phyloP scores from a whole-genome alignment of 2,329 filamentous ascomycete genomes.

The Monilinia vaccinii-corymbosi region DNA sequence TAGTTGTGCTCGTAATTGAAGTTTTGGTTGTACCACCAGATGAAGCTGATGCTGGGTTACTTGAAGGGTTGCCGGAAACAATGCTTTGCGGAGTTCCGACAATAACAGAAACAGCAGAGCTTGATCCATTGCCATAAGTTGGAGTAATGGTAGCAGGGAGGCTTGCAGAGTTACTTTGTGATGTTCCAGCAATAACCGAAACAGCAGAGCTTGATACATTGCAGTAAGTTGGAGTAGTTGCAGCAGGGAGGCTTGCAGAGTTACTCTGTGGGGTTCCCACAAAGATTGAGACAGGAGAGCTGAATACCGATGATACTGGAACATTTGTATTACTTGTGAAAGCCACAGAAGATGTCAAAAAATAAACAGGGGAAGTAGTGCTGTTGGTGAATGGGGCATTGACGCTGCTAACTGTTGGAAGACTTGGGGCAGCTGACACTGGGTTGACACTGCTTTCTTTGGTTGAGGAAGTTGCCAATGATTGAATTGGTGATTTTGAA shows the following conservation, averaged over 20 bases:
- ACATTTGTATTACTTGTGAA: not conserved
- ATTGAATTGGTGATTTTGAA: not conserved
- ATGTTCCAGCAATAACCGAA: not conserved
- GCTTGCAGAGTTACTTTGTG: not conserved
- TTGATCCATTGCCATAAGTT: not conserved
- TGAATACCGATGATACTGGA: not conserved
- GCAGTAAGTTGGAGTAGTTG: not conserved
- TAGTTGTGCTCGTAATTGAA: not conserved
- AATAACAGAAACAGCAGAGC: not conserved
- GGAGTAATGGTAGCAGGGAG: not conserved
- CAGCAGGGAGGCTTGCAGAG: not conserved
- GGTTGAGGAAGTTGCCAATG: not conserved
- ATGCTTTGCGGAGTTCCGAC: not conserved
- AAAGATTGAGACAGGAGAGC: not conserved
- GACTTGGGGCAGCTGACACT: not conserved
- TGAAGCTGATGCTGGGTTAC: not conserved
- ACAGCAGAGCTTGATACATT: not conserved
- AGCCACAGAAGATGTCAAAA: not conserved
- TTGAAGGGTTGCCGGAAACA: not conserved
- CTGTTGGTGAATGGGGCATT: not conserved
- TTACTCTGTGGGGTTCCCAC: not conserved
- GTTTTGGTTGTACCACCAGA: not conserved
- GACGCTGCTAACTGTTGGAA: not conserved
- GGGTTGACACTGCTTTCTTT: not conserved
- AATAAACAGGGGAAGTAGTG: not conserved